phyloP scores from a whole-genome alignment of 768 basidiomycete genomes.

The Lactarius tabidus region DNA sequence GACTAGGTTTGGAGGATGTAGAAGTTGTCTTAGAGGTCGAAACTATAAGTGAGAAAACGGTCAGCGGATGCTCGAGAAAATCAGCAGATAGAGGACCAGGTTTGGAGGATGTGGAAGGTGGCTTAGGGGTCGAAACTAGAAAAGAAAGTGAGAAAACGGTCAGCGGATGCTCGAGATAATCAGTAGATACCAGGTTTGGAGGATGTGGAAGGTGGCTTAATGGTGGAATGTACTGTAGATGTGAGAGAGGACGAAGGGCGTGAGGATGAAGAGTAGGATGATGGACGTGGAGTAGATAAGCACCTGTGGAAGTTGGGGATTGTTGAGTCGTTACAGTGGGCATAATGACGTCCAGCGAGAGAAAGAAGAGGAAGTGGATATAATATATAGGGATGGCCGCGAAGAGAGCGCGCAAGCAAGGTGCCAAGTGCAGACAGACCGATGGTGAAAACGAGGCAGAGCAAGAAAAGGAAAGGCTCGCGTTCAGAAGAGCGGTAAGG shows the following conservation, averaged over 20 bases:
- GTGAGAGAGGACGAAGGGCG: conserved; percentile 2
- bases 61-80: too few species aligned
- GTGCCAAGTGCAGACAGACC: neutral
- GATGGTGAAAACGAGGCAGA: neutral
- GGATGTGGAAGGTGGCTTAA: neutral
- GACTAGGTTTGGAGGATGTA: too few species aligned
- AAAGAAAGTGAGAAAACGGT: neutral
- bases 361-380: neutral
- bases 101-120: too few species aligned
- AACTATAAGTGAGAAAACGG: too few species aligned
- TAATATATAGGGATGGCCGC: neutral
- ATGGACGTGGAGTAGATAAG: conserved; percentile 17
- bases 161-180: neutral
- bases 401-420: neutral
- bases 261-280: conserved; percentile 3
- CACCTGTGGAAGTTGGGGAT: conserved; percentile 11
- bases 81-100: too few species aligned
- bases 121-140: neutral
- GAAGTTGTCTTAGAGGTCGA: too few species aligned
- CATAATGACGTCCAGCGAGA: neutral
- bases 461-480: neutral
- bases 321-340: conserved; percentile 1
- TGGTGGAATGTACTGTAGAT: neutral
- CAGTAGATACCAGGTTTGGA: neutral
- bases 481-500: too few species aligned